These are phyloP conservation scores for Populus hybrid DNA, from an alignment of 441 rosid genomes.

Conservation along the genomic window DNA sequence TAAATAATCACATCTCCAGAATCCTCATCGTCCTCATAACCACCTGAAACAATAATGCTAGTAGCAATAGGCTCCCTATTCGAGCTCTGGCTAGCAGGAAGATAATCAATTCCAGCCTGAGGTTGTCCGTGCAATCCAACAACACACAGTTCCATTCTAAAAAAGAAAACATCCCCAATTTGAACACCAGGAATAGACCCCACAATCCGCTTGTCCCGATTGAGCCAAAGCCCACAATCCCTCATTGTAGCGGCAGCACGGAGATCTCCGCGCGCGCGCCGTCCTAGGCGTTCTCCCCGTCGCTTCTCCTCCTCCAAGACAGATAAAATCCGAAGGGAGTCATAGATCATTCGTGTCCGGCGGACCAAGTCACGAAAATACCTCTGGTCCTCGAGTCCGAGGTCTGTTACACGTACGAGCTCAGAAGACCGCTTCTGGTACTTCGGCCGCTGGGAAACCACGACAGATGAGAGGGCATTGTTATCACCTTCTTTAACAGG, in stretches of 20 bases:
- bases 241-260: constrained; percentile 63
- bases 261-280: constrained; percentile 59
- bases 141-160: constrained; percentile 64
- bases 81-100: constrained; percentile 55
- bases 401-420: constrained; percentile 75
- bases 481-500: constrained; percentile 25
- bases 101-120: constrained; percentile 82
- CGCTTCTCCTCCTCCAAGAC: constrained; percentile 43
- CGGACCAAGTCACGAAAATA: constrained; percentile 63
- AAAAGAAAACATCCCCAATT: constrained; percentile 71
- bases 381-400: constrained; percentile 53
- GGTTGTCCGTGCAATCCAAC: constrained; percentile 72
- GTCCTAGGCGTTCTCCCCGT: constrained; percentile 19
- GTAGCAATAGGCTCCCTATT: constrained; percentile 83
- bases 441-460: constrained; percentile 26
- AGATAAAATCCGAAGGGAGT: constrained; percentile 54
- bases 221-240: constrained; percentile 55
- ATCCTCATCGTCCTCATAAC: constrained; percentile 87
- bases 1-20: constrained; percentile 62
- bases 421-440: constrained; percentile 51
- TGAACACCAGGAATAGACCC: constrained; percentile 73
- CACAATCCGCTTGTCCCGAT: constrained; percentile 65
- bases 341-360: constrained; percentile 63
- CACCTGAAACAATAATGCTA: constrained; percentile 71
- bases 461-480: constrained; percentile 10